These are phyloP conservation scores for Bryoerythrophyllum caledonicum DNA, from an alignment of 225 moss, liverwort and hornwort genomes.

Conservation along the genomic window DNA sequence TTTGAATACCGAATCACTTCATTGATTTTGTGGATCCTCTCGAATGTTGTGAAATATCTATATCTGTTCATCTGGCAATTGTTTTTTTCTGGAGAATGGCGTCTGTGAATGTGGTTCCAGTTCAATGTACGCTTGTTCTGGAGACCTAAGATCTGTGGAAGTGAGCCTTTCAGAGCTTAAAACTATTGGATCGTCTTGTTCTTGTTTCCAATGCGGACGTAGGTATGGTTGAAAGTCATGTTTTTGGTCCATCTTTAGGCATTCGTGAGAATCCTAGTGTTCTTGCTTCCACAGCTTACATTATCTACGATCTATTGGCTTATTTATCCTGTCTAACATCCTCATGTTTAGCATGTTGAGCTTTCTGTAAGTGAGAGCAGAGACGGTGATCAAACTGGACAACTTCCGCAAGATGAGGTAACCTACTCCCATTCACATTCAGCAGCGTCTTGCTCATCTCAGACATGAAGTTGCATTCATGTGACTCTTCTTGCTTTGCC, in stretches of 20 bases:
- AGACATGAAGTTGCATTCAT: slow-evolving; percentile 45
- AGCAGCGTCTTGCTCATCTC: slow-evolving; percentile 43
- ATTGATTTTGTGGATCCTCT: neutral
- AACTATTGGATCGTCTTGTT: neutral
- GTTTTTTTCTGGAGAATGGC: neutral
- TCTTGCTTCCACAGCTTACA: neutral
- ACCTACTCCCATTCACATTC: slow-evolving; percentile 27
- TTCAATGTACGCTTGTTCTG: neutral
- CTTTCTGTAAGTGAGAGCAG: neutral
- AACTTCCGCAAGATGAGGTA: slow-evolving; percentile 21
- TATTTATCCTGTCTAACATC: neutral
- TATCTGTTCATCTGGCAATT: neutral
- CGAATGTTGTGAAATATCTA: no score
- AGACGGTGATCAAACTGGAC: neutral
- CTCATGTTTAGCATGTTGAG: neutral
- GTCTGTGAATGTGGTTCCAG: neutral
- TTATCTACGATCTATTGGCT: slow-evolving; percentile 9
- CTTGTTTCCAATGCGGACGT: no score
- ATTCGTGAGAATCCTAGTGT: neutral
- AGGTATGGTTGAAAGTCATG: neutral
- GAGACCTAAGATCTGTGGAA: neutral
- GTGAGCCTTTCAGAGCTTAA: no score
- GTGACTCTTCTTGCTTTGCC: no score
- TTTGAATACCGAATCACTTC: neutral
- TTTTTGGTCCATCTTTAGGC: no score